Evolutionary conservation across 441 rosid species (phyloP), one percentile per base, ranked within the genome.

Genomic region (Jatropha multifida): DNA sequence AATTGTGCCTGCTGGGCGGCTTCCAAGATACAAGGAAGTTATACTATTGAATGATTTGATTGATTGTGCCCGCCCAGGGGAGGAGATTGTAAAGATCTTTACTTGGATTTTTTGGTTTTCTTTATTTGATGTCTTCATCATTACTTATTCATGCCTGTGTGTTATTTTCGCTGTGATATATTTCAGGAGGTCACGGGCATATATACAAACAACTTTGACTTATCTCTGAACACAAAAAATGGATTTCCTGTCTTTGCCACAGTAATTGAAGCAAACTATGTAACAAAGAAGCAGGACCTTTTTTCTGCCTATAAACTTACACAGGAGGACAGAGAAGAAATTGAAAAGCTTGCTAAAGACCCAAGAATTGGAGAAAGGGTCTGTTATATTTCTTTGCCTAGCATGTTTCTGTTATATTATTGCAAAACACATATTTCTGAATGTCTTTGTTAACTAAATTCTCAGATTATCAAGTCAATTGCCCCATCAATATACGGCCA

Each of bases 1-100:
- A 84, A 96, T 91, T 74, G 98, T 96, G 67, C 99, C 98, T 74
- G 99, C 99, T 37, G 99, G 99, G 54, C 88, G 98, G 80, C 98
- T 96, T 82, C 99, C 99, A 71, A 90, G 99, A 89, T 90, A 90
- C 90, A 96, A 96, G 85, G 98, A 96, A 89, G 97, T 96, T 76
- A 96, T 96, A 74, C 81, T 94, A 76, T 77, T 94, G 80, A 94
- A 94, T 79, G 99, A 96, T 82, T 88, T 96, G 82, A 96, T 94
- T 77, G 98, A 91, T 81, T 96, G 99, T 69, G 99, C 99, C 56
- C 93, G 96, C 75, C 97, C 97, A 32, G 99, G 98, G 54, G 99
- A 96, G 84, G 98, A 94, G 86, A 91, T 96, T 83, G 99, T 96
- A 83, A 15, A 49, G 46, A 79, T 71, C 67, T 83, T 61, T 75